phyloP scores from a whole-genome alignment of 2,329 filamentous ascomycete species.

The Thielaviopsis punctulata region DNA sequence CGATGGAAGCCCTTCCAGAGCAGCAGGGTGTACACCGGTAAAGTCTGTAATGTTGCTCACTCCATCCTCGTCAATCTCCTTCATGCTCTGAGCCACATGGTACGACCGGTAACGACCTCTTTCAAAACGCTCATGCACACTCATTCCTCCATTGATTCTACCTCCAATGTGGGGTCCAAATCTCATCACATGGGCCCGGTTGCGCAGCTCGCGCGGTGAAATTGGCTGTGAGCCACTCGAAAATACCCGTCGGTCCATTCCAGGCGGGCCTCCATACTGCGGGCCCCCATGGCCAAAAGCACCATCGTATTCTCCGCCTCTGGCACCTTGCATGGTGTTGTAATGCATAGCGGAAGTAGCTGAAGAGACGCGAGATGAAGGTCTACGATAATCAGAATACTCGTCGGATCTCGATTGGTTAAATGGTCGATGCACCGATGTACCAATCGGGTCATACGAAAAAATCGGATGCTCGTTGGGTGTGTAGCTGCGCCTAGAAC shows the following conservation, averaged over 20 bases:
- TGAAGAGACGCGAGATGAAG: slow-evolving; percentile 4
- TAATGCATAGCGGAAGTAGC: neutral
- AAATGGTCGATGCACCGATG: neutral
- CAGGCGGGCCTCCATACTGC: neutral
- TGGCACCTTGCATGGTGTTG: neutral
- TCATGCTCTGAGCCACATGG: slow-evolving; percentile 4
- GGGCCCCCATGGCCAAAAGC: neutral
- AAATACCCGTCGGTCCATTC: neutral
- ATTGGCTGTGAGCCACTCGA: slow-evolving; percentile 1
- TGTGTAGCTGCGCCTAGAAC: neutral
- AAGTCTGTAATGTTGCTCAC: neutral
- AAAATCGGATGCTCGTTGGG: slow-evolving; percentile 8
- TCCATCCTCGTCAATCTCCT: neutral
- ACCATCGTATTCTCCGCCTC: neutral
- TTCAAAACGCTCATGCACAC: slow-evolving; percentile 2
- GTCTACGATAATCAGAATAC: neutral
- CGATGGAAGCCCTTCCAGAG: neutral
- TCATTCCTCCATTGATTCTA: neutral
- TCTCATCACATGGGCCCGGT: slow-evolving; percentile 1
- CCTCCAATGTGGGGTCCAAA: slow-evolving; percentile 1
- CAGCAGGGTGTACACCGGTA: neutral
- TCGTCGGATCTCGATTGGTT: slow-evolving; percentile 1
- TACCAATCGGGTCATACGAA: slow-evolving; percentile 8
- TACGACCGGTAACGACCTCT: slow-evolving; percentile 1
- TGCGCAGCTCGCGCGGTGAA: neutral